Evolutionary conservation across 192 early-diverging fungal species (phyloP), one percentile per base, ranked within the genome.

Genomic region (Fimicolochytrium jonesii): DNA sequence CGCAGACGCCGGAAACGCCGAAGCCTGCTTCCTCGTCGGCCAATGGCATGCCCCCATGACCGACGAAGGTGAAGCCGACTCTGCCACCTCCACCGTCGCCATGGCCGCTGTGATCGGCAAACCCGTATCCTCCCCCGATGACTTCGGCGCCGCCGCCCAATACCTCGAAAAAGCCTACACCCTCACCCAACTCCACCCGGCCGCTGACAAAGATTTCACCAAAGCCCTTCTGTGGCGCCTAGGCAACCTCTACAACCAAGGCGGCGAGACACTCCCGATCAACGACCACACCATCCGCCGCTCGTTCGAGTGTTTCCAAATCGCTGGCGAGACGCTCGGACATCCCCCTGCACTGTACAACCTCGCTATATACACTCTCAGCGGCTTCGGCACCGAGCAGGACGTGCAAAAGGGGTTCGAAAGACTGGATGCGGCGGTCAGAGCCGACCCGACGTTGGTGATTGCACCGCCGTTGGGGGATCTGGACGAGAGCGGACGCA

Each of bases 1-100:
- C 22, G 75, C 68, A 39, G 52, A 68, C 28, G 25, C 60, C 4
- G 72, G 75, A 17, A 61, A 75, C 54, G 44, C 75, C 0, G 75
- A 77, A 49, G 75, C 75, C 7, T 75, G 75, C 55, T 73, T 76
- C 34, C 57, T 76, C 50, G 51, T 77, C 25, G 64, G 64, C 66
- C 5, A 54, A 26, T 52, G 69, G 64, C 39, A 66, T 64, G 62
- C 30, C 51, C 76, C 69, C 28, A 44, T 11, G 41, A 32, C 34
- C 31, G 26, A 59, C 56, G 53, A 44, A 7, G 11, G 11, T 7
- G 46, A 10, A 7, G 46, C 46, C 46, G 46, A 10, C 46, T 9
- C 10, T 6, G 22, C 46, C 46, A 25, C 7, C 10, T 9, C 11
- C 11, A 6, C 20, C 4, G 25, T 26, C 5, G 28, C 17, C 4